Conservation (phyloP, 1,284 basidiomycete genomes). For the Moesziomyces sp. region DNA sequence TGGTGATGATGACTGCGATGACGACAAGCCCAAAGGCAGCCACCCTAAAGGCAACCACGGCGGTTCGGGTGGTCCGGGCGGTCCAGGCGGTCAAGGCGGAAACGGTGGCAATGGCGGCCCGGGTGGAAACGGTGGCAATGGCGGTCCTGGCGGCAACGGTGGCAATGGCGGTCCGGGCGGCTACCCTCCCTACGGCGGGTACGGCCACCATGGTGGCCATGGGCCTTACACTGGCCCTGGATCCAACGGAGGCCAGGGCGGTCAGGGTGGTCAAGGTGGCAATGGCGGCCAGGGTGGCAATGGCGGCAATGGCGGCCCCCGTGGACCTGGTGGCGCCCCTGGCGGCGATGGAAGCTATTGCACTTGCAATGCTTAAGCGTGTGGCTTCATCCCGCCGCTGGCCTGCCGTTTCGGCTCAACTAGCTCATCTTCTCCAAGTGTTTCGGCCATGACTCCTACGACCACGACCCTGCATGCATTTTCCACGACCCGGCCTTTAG, state of each 20-base stretch:
- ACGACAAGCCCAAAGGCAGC: neutral
- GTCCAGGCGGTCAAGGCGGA: neutral
- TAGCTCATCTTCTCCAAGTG: no score
- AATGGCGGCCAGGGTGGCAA: slow-evolving; percentile 9
- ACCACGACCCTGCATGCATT: no score
- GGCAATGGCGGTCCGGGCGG: slow-evolving; percentile 6
- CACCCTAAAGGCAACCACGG: neutral
- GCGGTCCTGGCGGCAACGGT: slow-evolving; percentile 8
- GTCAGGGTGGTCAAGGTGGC: slow-evolving; percentile 11
- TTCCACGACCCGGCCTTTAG: no score
- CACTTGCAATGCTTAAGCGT: neutral
- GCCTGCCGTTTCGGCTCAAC: no score
- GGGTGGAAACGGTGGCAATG: neutral
- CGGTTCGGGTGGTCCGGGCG: neutral
- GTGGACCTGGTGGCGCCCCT: neutral
- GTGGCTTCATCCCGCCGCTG: no score
- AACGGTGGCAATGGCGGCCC: neutral
- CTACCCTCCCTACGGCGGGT: neutral
- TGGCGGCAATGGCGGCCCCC: slow-evolving; percentile 3
- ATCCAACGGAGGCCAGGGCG: neutral
- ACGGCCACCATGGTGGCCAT: slow-evolving; percentile 1
- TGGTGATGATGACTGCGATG: neutral
- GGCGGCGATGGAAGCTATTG: neutral
- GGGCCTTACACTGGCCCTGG: neutral
- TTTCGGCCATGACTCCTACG: no score